These are phyloP conservation scores for Solanum commersonii DNA, from an alignment of 257 asterid genomes.

Conservation along the genomic window DNA sequence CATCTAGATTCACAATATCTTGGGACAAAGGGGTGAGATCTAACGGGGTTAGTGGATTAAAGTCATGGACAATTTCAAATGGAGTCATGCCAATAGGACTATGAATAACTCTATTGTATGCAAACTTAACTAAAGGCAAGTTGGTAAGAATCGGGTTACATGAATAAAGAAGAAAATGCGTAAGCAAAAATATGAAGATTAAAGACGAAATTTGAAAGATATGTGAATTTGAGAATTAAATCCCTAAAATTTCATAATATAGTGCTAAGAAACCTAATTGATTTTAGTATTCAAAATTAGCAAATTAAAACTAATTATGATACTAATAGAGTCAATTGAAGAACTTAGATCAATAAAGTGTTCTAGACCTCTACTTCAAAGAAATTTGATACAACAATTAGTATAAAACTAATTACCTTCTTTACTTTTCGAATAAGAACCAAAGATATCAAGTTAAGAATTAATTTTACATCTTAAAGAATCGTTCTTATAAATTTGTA, in stretches of 20 bases:
- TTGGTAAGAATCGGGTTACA: background rate
- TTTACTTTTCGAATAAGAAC: background rate
- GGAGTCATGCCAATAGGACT: too few species aligned
- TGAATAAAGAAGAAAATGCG: background rate
- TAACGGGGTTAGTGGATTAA: too few species aligned
- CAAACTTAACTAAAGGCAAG: background rate
- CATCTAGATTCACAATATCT: too few species aligned
- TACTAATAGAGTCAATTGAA: background rate
- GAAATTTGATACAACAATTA: background rate
- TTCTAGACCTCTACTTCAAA: background rate
- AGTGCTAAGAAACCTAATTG: background rate
- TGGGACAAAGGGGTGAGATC: too few species aligned
- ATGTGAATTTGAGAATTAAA: background rate
- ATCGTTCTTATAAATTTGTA: background rate
- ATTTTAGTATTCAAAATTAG: background rate
- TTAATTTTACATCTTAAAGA: background rate
- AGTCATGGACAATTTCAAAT: too few species aligned
- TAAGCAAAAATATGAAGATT: background rate
- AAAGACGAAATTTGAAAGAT: background rate
- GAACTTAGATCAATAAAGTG: background rate
- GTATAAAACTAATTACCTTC: background rate
- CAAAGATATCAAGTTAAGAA: background rate
- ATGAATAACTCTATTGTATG: too few species aligned
- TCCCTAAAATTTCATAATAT: background rate
- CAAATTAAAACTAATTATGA: background rate